Evolutionary conservation across 257 asterid species (phyloP), one percentile per base, ranked within the genome.

Genomic region (Solanum clarkiae): DNA sequence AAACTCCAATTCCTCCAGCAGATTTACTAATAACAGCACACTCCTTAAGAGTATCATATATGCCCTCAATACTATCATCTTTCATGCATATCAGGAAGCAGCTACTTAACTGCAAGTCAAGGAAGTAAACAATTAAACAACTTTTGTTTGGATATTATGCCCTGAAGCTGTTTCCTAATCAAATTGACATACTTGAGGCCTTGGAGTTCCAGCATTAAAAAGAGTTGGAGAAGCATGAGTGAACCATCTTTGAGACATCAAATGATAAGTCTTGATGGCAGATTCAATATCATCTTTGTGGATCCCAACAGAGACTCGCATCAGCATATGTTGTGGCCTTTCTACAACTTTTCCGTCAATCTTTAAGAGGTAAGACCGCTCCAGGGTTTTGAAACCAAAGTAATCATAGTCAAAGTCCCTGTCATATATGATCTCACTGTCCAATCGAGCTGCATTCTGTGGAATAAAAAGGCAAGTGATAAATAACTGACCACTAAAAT

Each of bases 11-110:
- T 81, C 99, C 99, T 29, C 99, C 99, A 83, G 99, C 98, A 77
- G 98, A 95, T 87, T 97, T 95, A 91, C 99, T 97, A 88, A 97
- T 97, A 86, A 90, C 98, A 90, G 99, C 99, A 89, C 99, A 95
- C 90, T 97, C 99, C 90, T 94, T 94, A 69, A 97, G 91, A 54
- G 99, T 97, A 80, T 94, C 98, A 90, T 92, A 97, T 81, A 97
- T 97, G 85, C 99, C 99, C 85, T 94, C 99, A 66, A 95, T 95
- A 86, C 99, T 95, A 86, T 97, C 99, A 0, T 94, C 99, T 90
- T 97, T 97, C 99, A 95, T 95, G 89, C 99, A 97, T 83, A 97
- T 66, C 86, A 97, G 84, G 92, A 97, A 97, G 88, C 99, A 97
- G 87, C 99, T 97, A 90, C 99, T 97, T 88, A 97, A 91, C 99